phyloP scores from a whole-genome alignment of 2,329 filamentous ascomycete species.

The Penicillium sumatraense region DNA sequence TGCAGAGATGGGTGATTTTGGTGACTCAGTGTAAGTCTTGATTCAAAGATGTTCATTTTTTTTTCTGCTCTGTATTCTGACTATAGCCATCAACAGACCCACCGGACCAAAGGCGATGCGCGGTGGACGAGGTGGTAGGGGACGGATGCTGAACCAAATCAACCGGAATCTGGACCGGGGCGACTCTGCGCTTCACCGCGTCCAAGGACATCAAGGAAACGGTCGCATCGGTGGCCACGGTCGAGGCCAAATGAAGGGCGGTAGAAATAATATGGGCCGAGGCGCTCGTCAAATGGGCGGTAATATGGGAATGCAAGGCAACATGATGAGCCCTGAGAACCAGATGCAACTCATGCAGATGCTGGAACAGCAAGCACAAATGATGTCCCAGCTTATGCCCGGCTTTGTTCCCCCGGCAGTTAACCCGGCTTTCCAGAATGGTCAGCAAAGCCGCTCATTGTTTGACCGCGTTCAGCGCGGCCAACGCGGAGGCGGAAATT shows the following conservation, averaged over 20 bases:
- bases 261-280: conserved; percentile 52
- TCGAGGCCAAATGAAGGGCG: conserved; percentile 72
- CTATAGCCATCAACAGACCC: conserved; percentile 61
- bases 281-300: conserved; percentile 52
- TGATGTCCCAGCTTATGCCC: conserved; percentile 75
- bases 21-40: conserved; percentile 45
- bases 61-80: conserved; percentile 31
- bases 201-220: conserved; percentile 71
- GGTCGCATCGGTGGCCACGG: conserved; percentile 81
- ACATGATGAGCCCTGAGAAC: conserved; percentile 65
- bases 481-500: conserved; percentile 59
- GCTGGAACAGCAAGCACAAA: conserved; percentile 83
- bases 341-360: conserved; percentile 76
- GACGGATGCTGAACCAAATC: conserved; percentile 83
- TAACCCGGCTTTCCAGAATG: conserved; percentile 58
- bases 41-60: not conserved
- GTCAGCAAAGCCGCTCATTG: conserved; percentile 62
- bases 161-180: conserved; percentile 80
- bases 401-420: conserved; percentile 59
- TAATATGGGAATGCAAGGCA: conserved; percentile 44
- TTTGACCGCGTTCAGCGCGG: conserved; percentile 70
- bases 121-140: conserved; percentile 70
- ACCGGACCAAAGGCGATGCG: conserved; percentile 96
- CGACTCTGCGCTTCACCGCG: conserved; percentile 79
- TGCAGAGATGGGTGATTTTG: conserved; percentile 71